These are phyloP conservation scores for Pseudogymnoascus sp. DNA, from an alignment of 2,329 filamentous ascomycete species.

Conservation along the genomic window DNA sequence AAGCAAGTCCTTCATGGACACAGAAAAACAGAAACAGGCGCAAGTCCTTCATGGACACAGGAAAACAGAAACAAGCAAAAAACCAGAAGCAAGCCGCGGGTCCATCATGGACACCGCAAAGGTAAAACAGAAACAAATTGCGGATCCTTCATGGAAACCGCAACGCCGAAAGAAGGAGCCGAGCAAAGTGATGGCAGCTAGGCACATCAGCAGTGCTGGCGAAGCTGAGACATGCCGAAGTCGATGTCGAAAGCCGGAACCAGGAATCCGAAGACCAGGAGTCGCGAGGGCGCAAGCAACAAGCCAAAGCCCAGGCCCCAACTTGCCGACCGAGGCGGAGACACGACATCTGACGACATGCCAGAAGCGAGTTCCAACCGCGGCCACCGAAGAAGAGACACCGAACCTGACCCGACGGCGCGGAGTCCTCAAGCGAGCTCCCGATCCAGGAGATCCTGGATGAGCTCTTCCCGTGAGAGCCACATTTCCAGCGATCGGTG, in stretches of 20 bases:
- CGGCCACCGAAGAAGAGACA: conserved; percentile 1
- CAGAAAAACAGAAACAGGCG: neutral
- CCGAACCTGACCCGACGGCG: neutral
- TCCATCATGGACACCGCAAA: neutral
- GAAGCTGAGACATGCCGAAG: neutral
- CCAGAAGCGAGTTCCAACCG: conserved; percentile 1
- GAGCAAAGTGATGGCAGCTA: conserved; percentile 1
- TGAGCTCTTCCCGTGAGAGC: neutral
- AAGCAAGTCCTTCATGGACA: neutral
- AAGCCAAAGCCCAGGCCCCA: neutral
- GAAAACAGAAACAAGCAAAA: neutral
- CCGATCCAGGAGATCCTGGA: neutral
- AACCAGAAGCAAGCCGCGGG: neutral
- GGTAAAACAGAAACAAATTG: neutral
- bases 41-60: neutral
- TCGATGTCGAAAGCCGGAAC: neutral
- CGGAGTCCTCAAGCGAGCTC: neutral
- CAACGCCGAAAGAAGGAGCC: neutral
- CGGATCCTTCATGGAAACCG: neutral
- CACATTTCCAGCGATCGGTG: neutral
- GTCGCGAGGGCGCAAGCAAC: neutral
- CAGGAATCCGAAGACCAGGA: neutral
- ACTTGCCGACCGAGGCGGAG: neutral
- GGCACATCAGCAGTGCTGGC: neutral
- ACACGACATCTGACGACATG: neutral